phyloP scores from a whole-genome alignment of 73 alveolate species.

The Tetrahymena elliotti region DNA sequence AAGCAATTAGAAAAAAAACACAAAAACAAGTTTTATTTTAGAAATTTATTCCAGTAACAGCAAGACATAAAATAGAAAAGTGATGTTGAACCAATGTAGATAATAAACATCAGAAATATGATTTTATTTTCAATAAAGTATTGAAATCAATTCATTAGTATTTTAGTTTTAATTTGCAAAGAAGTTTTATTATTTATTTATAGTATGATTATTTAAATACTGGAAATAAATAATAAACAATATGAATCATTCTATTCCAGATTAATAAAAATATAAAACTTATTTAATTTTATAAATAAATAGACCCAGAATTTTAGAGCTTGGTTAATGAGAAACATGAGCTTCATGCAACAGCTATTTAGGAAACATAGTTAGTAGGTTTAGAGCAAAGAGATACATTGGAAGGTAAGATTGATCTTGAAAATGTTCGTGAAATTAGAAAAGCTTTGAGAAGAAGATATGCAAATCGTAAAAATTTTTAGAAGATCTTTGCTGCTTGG shows the following conservation, averaged over 20 bases:
- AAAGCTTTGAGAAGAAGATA: slow-evolving; percentile 88
- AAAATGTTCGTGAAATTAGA: slow-evolving; percentile 83
- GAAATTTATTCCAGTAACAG: too few relatives aligned
- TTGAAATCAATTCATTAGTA: too few relatives aligned
- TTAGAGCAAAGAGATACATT: slow-evolving; percentile 64
- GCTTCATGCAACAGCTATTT: slow-evolving; percentile 58
- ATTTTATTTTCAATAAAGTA: not conserved
- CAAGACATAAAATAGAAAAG: too few relatives aligned
- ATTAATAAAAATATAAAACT: not conserved
- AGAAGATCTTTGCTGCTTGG: slow-evolving; percentile 85
- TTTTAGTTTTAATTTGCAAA: not conserved
- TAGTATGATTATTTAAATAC: not conserved
- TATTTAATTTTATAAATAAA: not conserved
- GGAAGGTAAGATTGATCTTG: slow-evolving; percentile 85
- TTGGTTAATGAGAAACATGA: slow-evolving; percentile 15
- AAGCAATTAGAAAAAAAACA: not conserved
- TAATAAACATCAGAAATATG: not conserved
- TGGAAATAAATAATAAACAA: not conserved
- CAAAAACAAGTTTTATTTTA: too few relatives aligned
- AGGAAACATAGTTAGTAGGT: slow-evolving; percentile 78
- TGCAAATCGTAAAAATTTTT: slow-evolving; percentile 74
- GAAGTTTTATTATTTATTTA: not conserved
- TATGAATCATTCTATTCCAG: not conserved
- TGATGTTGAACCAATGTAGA: too few relatives aligned
- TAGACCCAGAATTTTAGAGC: not conserved